Conservation (phyloP, 23 red algal species). For the Gracilariopsis chorda region DNA sequence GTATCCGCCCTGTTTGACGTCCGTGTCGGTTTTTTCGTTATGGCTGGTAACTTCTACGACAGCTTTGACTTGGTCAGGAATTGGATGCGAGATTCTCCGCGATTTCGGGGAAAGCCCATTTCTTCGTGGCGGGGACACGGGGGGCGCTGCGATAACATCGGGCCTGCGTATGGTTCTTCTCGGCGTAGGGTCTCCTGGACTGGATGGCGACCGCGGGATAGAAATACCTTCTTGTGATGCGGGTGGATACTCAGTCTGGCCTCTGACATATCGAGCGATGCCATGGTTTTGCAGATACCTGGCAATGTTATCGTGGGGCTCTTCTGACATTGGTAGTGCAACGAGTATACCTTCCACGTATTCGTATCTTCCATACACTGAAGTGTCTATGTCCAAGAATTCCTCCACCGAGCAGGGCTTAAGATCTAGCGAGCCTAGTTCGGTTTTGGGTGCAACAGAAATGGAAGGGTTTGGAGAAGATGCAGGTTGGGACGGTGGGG, state of each 20-base stretch:
- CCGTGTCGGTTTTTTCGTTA: background rate
- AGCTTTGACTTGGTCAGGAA: background rate
- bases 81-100: background rate
- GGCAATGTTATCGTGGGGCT: background rate
- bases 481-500: background rate
- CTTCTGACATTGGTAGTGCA: background rate
- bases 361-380: background rate
- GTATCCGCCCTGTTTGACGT: background rate
- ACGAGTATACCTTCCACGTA: slow-evolving; percentile 10
- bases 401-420: background rate
- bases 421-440: background rate
- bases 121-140: background rate
- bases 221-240: background rate
- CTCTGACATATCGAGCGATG: background rate
- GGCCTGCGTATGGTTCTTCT: background rate
- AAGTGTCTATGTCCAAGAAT: background rate
- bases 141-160: background rate
- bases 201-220: background rate
- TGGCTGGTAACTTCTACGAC: background rate
- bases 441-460: background rate
- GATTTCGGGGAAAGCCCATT: background rate
- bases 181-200: background rate
- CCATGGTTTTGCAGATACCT: background rate
- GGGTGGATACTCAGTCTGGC: background rate
- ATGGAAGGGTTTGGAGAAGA: background rate